phyloP scores from a whole-genome alignment of 192 early-diverging fungal genomes.

The Physocladia obscura region DNA sequence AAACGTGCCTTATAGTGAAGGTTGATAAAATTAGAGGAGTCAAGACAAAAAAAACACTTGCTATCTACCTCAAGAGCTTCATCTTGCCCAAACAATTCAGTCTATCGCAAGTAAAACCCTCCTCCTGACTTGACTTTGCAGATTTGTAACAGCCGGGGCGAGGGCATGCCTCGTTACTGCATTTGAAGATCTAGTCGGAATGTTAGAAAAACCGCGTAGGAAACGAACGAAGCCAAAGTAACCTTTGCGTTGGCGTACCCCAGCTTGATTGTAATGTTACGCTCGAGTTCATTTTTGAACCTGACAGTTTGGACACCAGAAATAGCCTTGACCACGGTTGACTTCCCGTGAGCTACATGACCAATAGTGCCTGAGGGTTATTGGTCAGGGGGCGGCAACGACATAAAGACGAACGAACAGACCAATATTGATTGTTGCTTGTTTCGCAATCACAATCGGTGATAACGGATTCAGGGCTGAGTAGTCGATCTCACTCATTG shows the following conservation, averaged over 20 bases:
- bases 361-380: constrained; percentile 84
- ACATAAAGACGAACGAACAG: constrained; percentile 1
- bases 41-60: too few species aligned
- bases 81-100: constrained; percentile 81
- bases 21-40: too few species aligned
- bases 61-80: constrained; percentile 72
- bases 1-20: constrained; percentile 74
- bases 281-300: constrained; percentile 96
- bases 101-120: constrained; percentile 85
- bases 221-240: neutral
- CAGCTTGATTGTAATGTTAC: constrained; percentile 99
- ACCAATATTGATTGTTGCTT: constrained; percentile 99
- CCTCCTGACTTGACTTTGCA: constrained; percentile 77
- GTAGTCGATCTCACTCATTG: constrained; percentile 34
- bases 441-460: constrained; percentile 93
- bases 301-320: constrained; percentile 97
- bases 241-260: constrained; percentile 99
- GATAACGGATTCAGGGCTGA: constrained; percentile 71
- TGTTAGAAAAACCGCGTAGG: neutral
- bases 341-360: constrained; percentile 99
- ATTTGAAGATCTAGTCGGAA: constrained; percentile 88
- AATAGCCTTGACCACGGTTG: constrained; percentile 97
- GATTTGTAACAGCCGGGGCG: constrained; percentile 96
- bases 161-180: constrained; percentile 87
- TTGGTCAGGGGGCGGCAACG: neutral